Base-by-base conservation (phyloP, 805 yeast genomes). In the Phaffomyces thermotolerans region DNA sequence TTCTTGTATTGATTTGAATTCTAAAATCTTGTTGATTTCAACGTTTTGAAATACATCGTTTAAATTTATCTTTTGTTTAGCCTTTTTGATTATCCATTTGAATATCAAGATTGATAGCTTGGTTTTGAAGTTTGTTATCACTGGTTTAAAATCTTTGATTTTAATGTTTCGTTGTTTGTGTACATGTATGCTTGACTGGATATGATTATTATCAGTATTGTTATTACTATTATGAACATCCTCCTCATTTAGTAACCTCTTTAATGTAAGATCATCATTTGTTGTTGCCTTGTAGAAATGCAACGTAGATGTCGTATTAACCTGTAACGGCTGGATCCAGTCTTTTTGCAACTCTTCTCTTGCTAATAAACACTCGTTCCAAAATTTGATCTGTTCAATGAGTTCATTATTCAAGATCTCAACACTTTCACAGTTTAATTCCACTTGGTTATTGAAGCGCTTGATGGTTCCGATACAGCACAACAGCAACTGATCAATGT, bases 361-460 rank as follows among this genome's bases (percentile, higher is more conserved):
- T 18, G 48, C 43, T 8, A 48, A 34, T 31, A 68, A 29, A 0
- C 64, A 55, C 7, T 38, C 42, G 24, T 47, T 47, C 74, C 75
- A 71, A 58, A 68, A 68, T 8, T 52, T 47, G 8, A 68, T 37
- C 42, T 72, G 73, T 4, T 42, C 41, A 4, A 37, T 48, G 9
- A 69, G 29, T n/a, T 63, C 37, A 15, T 54, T 57, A 13, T 51
- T 44, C 31, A 53, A 29, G 4, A 60, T 41, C 34, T 49, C 55
- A 3, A 66, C 39, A 20, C 48, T 45, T 1, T 60, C 60, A 0
- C 64, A 65, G 7, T 56, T 52, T 2, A 72, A 22, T 41, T 71
- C 74, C 12, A 49, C 39, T 18, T 44, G 48, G 1, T 8, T 7
- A 8, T 31, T 31, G 10, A 8, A 31, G 15, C 17, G 10, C 15